Conservation (phyloP, 1,284 basidiomycete genomes). For the Ustilago hordei region DNA sequence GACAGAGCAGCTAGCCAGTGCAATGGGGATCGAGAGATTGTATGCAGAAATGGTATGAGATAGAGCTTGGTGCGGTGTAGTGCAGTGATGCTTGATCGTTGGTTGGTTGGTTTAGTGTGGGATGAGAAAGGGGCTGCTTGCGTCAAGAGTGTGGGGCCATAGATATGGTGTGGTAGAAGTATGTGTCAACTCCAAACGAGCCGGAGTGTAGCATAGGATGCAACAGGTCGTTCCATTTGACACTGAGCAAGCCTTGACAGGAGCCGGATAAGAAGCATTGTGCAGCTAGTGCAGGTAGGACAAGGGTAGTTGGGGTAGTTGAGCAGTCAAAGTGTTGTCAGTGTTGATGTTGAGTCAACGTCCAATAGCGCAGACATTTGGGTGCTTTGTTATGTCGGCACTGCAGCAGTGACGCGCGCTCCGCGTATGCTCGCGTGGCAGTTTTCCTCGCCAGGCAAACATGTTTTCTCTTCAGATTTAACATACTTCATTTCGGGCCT, state of each 20-base stretch:
- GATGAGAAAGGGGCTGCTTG: not conserved
- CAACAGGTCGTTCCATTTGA: slow-evolving; percentile 25
- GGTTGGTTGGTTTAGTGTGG: not conserved
- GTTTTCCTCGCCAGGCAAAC: not conserved
- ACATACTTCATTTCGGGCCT: not conserved
- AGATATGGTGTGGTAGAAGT: slow-evolving; percentile 43
- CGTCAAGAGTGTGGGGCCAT: not conserved
- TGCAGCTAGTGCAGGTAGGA: slow-evolving; percentile 2
- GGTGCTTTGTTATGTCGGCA: not conserved
- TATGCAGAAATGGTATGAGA: slow-evolving; percentile 4
- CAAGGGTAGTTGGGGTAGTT: slow-evolving; percentile 8
- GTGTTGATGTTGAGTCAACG: slow-evolving; percentile 50
- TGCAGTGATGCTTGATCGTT: slow-evolving; percentile 13
- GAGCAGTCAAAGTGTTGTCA: slow-evolving; percentile 12
- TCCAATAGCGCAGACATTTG: slow-evolving; percentile 17
- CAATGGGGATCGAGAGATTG: slow-evolving; percentile 5
- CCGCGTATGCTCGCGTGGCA: slow-evolving; percentile 27
- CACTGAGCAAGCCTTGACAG: slow-evolving; percentile 9
- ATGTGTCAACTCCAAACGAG: slow-evolving; percentile 39
- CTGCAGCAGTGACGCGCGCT: slow-evolving; percentile 20
- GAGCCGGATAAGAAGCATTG: not conserved
- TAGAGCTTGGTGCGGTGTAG: slow-evolving; percentile 2
- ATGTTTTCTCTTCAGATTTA: not conserved
- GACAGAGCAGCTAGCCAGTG: slow-evolving; percentile 2
- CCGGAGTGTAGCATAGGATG: slow-evolving; percentile 21